A percentile compares a stretch with the other conserved stretches of the same genome.
phyloP scores from a whole-genome alignment of 148 eudicot genomes.

The Vaccinium corymbosum region DNA sequence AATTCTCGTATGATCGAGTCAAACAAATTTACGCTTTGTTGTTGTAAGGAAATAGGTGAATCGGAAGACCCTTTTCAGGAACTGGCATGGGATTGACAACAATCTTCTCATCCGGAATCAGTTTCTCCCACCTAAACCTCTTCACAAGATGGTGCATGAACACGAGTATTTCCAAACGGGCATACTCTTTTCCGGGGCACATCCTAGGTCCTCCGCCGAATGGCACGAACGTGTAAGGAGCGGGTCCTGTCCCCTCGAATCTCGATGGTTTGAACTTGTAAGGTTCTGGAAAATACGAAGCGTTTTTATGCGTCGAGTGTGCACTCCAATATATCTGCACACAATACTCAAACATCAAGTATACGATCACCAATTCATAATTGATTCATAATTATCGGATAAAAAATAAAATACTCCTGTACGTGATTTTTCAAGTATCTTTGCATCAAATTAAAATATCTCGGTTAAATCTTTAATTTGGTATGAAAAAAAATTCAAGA shows the following conservation, averaged over 20 bases:
- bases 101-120: background rate
- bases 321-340: conserved; percentile 8
- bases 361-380: background rate
- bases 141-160: background rate
- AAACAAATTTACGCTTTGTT: background rate
- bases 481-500: no score
- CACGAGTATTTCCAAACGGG: conserved; percentile 3
- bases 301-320: background rate
- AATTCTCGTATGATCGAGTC: background rate
- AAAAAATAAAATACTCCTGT: no score
- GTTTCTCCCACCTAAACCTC: background rate
- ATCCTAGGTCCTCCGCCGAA: background rate
- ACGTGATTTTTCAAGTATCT: no score
- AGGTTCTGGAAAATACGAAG: background rate
- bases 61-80: background rate
- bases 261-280: background rate
- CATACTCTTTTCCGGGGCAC: background rate
- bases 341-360: background rate
- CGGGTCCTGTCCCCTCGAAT: background rate
- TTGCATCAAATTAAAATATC: no score
- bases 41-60: background rate
- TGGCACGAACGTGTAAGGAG: background rate
- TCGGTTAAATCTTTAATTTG: no score
- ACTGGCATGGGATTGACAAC: conserved; percentile 5
- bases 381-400: no score